Evolutionary conservation across 139 green algal genomes (phyloP).

Genomic region (Chlamydomonas sp.): DNA sequence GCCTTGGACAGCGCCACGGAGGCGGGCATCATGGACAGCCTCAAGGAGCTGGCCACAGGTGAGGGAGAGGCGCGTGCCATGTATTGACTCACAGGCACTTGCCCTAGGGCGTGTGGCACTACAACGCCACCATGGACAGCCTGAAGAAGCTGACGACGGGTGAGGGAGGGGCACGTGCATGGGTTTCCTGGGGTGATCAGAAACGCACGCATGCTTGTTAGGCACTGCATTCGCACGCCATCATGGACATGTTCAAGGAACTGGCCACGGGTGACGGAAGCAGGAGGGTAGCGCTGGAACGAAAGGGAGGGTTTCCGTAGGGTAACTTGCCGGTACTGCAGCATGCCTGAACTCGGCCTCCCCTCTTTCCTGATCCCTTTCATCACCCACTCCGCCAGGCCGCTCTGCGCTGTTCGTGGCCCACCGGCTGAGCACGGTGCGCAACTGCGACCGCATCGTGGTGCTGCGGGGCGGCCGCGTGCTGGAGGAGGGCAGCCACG

Average conservation of each 20-base stretch:
- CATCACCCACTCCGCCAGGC: slow-evolving; percentile 33
- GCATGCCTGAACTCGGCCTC: not conserved
- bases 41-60: slow-evolving; percentile 36
- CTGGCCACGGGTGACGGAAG: slow-evolving; percentile 8
- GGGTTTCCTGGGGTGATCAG: too few relatives aligned
- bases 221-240: not conserved
- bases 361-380: not conserved
- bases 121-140: too few relatives aligned
- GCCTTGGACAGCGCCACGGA: slow-evolving; percentile 91
- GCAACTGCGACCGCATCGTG: slow-evolving; percentile 84
- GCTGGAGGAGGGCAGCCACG: slow-evolving; percentile 64
- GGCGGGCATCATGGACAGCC: slow-evolving; percentile 47
- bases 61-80: not conserved
- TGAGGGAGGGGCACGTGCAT: too few relatives aligned
- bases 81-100: not conserved
- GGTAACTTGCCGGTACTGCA: not conserved
- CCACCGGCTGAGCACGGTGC: slow-evolving; percentile 90
- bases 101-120: too few relatives aligned
- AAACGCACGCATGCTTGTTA: too few relatives aligned
- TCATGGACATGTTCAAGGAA: slow-evolving; percentile 37
- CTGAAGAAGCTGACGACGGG: too few relatives aligned
- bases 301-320: too few relatives aligned
- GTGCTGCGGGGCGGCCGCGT: slow-evolving; percentile 64
- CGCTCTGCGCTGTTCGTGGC: slow-evolving; percentile 95
- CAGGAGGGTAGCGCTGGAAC: too few relatives aligned